Base-by-base conservation (phyloP, 805 yeast species). In the Cephaloascus fragrans region DNA sequence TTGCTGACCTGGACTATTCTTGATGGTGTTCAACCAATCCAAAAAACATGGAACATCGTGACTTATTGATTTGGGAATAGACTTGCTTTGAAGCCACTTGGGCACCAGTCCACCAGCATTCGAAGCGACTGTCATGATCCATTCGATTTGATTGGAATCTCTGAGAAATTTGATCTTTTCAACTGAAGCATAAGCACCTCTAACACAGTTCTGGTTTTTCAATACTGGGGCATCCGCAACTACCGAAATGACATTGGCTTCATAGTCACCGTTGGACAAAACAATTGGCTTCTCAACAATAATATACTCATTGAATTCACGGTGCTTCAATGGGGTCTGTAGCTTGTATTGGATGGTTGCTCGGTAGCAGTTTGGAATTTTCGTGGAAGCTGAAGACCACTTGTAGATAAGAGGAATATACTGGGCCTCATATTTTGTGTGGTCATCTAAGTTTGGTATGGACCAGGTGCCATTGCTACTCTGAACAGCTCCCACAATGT, bases 91-190 rank as follows among this genome's bases (percentile, higher is more conserved):
- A 29, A 63, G 26, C 54, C 61, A 59, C 19, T 53, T 44, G 2
- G 69, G 69, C 6, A 64, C 38, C 44, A 44, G 45, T 2, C 69
- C 69, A 3, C 62, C 51, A 1, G 68, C 61, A 44, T 65, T 66
- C 39, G 64, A 56, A 8, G 64, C 51, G 35, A 56, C 55, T 1
- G 65, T 67, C 64, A 61, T 57, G 6, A 50, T 43, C 69, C 69
- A 63, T 20, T 56, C 49, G 1, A 59, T 52, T n/a, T 43, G 40
- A 10, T 48, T 41, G 18, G 49, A 47, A 6, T 34, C 26, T 31
- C 34, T 39, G 37, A 43, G 41, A 18, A 43, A 44, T 5, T 46
- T 41, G 19, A 63, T 52, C 8, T 47, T 46, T 40, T 63, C 69
- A 8, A 64, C 49, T 10, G 67, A 53, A n/a, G 56, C 44, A 41